Conservation (phyloP, 305 asterid genomes). For the Fraxinus sp. region DNA sequence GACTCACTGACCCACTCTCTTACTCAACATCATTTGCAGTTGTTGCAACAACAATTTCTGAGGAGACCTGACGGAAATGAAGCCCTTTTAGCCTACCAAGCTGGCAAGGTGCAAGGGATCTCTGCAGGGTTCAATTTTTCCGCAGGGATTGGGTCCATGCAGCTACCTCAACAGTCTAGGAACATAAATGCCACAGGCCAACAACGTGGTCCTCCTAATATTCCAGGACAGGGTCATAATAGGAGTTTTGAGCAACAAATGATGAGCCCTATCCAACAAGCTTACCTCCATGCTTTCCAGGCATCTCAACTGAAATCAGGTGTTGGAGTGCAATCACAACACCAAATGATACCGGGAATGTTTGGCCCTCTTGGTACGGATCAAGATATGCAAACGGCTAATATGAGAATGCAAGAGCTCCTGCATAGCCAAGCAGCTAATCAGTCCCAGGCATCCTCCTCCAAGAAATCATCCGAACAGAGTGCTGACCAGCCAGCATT, state of each 20-base stretch:
- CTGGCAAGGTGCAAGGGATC: conserved; percentile 66
- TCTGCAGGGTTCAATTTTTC: conserved; percentile 63
- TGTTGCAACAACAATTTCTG: conserved; percentile 71
- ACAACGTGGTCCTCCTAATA: conserved; percentile 66
- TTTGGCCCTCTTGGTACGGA: conserved; percentile 67
- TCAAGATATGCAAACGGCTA: conserved; percentile 63
- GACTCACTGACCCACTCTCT: background rate
- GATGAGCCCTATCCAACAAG: conserved; percentile 77
- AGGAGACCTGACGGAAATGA: conserved; percentile 90
- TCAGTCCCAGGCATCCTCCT: conserved; percentile 63
- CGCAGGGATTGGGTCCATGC: conserved; percentile 67
- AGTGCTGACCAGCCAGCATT: conserved; percentile 42
- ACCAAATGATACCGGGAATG: conserved; percentile 71
- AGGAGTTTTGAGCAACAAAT: conserved; percentile 75
- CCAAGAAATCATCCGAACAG: conserved; percentile 68
- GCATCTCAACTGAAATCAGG: conserved; percentile 77
- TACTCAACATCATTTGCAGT: conserved; percentile 41
- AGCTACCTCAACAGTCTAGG: conserved; percentile 73
- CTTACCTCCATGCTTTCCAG: conserved; percentile 78
- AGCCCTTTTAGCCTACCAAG: conserved; percentile 68
- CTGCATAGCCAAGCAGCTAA: conserved; percentile 58
- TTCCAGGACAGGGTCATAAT: conserved; percentile 63
- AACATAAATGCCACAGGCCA: conserved; percentile 69
- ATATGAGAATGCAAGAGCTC: conserved; percentile 69
- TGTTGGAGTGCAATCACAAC: conserved; percentile 71